Evolutionary conservation across 768 basidiomycete genomes (phyloP).

Genomic region (Russula ochroleuca): DNA sequence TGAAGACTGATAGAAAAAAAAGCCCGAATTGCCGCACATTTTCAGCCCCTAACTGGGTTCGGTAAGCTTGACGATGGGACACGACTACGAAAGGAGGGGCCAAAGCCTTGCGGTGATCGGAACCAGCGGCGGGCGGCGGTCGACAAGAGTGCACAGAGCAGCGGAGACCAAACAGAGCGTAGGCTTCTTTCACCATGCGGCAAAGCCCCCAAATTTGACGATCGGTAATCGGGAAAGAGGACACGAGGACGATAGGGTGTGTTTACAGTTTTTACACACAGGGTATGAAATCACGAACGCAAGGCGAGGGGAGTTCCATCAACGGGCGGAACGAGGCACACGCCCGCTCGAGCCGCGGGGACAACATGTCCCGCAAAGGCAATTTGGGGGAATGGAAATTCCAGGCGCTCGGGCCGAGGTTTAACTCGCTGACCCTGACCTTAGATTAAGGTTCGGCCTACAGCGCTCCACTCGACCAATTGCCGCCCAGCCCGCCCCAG

Average conservation of each 20-base stretch:
- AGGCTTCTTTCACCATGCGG: background rate
- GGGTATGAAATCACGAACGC: background rate
- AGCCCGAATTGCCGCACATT: background rate
- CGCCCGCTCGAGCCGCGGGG: slow-evolving; percentile 12
- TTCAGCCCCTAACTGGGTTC: background rate
- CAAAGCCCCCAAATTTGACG: background rate
- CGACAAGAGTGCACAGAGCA: background rate
- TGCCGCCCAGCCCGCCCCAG: background rate
- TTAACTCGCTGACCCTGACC: slow-evolving; percentile 19
- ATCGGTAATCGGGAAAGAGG: background rate
- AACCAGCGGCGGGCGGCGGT: slow-evolving; percentile 6
- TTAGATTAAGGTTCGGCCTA: slow-evolving; percentile 17
- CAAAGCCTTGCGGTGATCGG: slow-evolving; percentile 19
- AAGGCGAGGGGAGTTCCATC: background rate
- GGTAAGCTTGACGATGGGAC: background rate
- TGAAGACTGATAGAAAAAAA: background rate
- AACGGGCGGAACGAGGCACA: background rate
- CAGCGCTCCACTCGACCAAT: background rate
- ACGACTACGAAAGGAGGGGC: too few relatives aligned
- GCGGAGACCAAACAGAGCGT: background rate
- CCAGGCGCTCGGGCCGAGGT: background rate
- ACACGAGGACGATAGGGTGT: background rate
- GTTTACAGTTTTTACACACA: background rate
- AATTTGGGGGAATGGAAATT: background rate
- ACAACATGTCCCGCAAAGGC: background rate